Evolutionary conservation across 148 eudicot species (phyloP), one percentile per base, ranked within the genome.

Genomic region (Camellia sinensis): DNA sequence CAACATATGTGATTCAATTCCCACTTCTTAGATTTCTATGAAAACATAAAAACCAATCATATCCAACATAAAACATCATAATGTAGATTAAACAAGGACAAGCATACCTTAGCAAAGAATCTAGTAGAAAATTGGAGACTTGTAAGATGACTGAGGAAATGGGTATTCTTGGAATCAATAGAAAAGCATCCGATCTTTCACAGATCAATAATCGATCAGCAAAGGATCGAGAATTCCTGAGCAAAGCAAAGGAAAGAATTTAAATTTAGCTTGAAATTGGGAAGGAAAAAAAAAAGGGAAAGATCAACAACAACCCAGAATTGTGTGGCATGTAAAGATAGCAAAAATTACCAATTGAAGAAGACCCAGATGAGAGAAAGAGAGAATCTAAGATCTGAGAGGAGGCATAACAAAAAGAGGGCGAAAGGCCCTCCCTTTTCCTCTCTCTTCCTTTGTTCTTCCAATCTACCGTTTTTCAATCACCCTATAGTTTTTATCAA

Each of bases 351-450:
- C 85, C 82, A 78, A 82, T 67, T 22, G 80, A 77, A 46, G 75
- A 83, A 71, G 59, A 70, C 68, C 76, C 77, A 61, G 85, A 79
- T 63, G 77, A 82, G 69, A 74, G 71, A 81, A 67, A 50, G 74
- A 76, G 77, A 80, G 75, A 79, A 77, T 78, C 79, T 77, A 89
- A 88, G 92, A 93, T 91, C 92, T 87, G 88, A 88, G 91, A 91
- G 92, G 89, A 81, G 90, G 88, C 89, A 83, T 84, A 85, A 83
- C 83, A 85, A 76, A 81, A 84, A 81, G 88, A 89, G 87, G 87
- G 89, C 85, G 82, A 84, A 76, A 79, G 87, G 86, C 83, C 82
- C 92, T 86, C 93, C 83, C 86, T 85, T 86, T 87, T 82, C 89
- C 83, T 75, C 85, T 64, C 76, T 80, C 44, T 85, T 56, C 72